phyloP scores from a whole-genome alignment of 2,329 filamentous ascomycete species.

The Exophiala dermatitidis region DNA sequence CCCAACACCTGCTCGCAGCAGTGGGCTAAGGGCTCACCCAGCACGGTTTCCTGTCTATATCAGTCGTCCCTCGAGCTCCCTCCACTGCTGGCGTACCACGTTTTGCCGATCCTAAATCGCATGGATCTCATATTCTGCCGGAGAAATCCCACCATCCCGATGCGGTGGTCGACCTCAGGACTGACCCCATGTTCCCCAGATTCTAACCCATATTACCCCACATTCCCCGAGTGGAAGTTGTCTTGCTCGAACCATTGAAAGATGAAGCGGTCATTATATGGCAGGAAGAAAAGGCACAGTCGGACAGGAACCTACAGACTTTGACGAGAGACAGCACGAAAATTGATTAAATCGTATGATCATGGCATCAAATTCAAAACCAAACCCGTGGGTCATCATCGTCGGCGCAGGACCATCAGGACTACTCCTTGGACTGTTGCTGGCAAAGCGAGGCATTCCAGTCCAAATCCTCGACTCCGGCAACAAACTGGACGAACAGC shows the following conservation, averaged over 20 bases:
- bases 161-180: too few species aligned
- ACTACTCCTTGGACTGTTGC: constrained; percentile 30
- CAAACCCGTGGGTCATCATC: constrained; percentile 25
- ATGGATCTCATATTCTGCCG: too few species aligned
- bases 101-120: too few species aligned
- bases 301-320: neutral
- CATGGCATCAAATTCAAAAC: neutral
- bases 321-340: neutral
- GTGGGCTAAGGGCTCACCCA: too few species aligned
- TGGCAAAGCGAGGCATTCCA: constrained; percentile 30
- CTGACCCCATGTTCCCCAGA: neutral
- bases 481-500: constrained; percentile 50
- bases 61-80: too few species aligned
- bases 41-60: too few species aligned
- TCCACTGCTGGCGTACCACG: too few species aligned
- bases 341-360: neutral
- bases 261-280: neutral
- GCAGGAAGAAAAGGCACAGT: neutral
- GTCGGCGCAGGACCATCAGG: constrained; percentile 33
- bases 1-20: too few species aligned
- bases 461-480: constrained; percentile 46
- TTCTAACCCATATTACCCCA: neutral
- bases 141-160: too few species aligned
- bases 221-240: neutral
- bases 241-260: neutral